These are phyloP conservation scores for Mycogone perniciosa DNA, from an alignment of 2,329 filamentous ascomycete genomes.

Conservation along the genomic window DNA sequence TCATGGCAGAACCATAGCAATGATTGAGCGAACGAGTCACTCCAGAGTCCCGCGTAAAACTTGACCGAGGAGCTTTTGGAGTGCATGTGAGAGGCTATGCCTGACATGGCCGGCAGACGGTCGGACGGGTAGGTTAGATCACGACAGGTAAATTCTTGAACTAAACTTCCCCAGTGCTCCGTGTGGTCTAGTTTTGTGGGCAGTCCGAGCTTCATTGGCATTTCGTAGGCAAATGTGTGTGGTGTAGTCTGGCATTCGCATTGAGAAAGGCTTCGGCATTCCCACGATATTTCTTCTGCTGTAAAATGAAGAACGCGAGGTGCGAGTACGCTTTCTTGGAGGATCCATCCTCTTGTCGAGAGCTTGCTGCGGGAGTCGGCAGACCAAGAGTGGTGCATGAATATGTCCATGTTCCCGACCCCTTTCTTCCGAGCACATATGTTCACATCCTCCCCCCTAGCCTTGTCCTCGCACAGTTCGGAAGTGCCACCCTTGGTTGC, in stretches of 20 bases:
- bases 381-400: not conserved
- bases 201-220: not conserved
- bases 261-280: not conserved
- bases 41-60: not conserved
- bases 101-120: not conserved
- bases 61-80: not conserved
- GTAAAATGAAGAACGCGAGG: not conserved
- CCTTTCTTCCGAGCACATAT: conserved; percentile 1
- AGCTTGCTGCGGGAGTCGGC: not conserved
- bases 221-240: not conserved
- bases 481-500: not conserved
- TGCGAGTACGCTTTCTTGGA: not conserved
- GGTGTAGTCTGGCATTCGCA: not conserved
- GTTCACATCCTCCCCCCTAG: not conserved
- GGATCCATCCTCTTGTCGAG: not conserved
- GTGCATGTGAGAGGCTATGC: not conserved
- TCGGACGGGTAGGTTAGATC: not conserved
- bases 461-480: too few relatives aligned
- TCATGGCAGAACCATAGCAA: not conserved
- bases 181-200: not conserved
- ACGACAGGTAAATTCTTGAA: not conserved
- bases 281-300: not conserved
- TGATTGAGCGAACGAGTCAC: not conserved
- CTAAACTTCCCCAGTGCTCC: not conserved
- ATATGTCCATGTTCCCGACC: not conserved